Base-by-base conservation (phyloP, 805 yeast species). In the Schizosaccharomyces osmophilus region DNA sequence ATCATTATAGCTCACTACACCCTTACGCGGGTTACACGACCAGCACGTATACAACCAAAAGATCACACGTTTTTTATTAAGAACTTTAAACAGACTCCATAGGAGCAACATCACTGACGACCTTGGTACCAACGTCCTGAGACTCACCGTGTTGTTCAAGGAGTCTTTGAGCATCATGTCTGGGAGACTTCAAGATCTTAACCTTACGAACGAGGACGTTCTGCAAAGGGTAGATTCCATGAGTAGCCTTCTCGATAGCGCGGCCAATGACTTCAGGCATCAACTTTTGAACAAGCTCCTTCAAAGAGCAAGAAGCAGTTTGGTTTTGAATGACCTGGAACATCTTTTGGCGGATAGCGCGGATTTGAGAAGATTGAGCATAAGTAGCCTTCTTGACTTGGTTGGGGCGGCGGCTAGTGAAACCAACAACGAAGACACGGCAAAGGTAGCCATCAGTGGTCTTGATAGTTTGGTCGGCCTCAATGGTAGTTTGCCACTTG, bases 191-290 rank as follows among this genome's bases (percentile, higher is more conserved):
- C 79, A 90, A 87, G 76, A 90, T 83, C 83, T 90, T 90, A 73
- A 90, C 97, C 82, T 90, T 90, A 83, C 97, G 89, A 78, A 90
- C 86, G 84, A 88, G 94, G 74, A 89, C 95, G 81, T 90, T 88
- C 82, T 90, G 97, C 76, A 90, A 84, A 74, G 97, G 97, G 84
- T 80, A 88, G 80, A 89, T 86, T 72, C 85, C 79, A 78, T 85
- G 88, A 69, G 97, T 86, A 67, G 95, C 82, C 82, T 88, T 89
- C 80, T 88, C 95, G 73, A 89, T 90, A 79, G 90, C 97, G 79
- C 95, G 90, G 75, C 95, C 95, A 76, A 89, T 89, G 70, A 90
- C 95, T 80, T 89, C 97, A 74, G 97, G 97, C 72, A 89, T 89
- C 80, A 89, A 86, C 82, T 90, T 89, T 73, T 95, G 82, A 70